Evolutionary conservation across 345 rosid species (phyloP).

Genomic region (Acer campestre): DNA sequence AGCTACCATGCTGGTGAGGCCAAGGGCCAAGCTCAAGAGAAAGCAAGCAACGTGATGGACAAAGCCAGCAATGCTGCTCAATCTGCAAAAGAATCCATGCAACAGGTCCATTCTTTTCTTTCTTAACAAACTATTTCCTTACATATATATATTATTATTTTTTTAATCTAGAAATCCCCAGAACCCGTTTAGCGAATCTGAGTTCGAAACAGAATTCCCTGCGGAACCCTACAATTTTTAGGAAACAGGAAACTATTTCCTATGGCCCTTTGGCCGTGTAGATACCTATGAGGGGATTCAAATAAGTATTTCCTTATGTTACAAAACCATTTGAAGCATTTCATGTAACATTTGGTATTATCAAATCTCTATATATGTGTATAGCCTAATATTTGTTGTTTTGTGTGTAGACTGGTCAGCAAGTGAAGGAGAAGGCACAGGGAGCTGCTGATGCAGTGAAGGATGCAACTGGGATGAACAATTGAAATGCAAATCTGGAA

Average conservation of each 20-base stretch:
- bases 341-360: too few relatives aligned
- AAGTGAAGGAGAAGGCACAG: constrained; percentile 55
- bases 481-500: constrained; percentile 32
- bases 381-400: not conserved
- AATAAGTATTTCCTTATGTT: not conserved
- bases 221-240: too few relatives aligned
- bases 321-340: too few relatives aligned
- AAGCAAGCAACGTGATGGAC: constrained; percentile 55
- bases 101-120: constrained; percentile 31
- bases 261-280: too few relatives aligned
- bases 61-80: constrained; percentile 59
- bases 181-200: too few relatives aligned
- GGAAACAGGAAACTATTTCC: too few relatives aligned
- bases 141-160: too few relatives aligned
- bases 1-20: constrained; percentile 54
- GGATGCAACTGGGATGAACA: constrained; percentile 59
- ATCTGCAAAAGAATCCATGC: constrained; percentile 58
- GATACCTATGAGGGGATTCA: not conserved
- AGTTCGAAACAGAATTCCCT: too few relatives aligned
- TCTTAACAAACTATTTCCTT: too few relatives aligned
- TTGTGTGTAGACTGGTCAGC: constrained; percentile 54
- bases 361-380: not conserved
- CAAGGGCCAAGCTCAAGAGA: constrained; percentile 70
- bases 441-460: constrained; percentile 67
- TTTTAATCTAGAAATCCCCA: too few relatives aligned